Base-by-base conservation (phyloP, 2,329 filamentous ascomycete genomes). In the Zasmidium angulare region DNA sequence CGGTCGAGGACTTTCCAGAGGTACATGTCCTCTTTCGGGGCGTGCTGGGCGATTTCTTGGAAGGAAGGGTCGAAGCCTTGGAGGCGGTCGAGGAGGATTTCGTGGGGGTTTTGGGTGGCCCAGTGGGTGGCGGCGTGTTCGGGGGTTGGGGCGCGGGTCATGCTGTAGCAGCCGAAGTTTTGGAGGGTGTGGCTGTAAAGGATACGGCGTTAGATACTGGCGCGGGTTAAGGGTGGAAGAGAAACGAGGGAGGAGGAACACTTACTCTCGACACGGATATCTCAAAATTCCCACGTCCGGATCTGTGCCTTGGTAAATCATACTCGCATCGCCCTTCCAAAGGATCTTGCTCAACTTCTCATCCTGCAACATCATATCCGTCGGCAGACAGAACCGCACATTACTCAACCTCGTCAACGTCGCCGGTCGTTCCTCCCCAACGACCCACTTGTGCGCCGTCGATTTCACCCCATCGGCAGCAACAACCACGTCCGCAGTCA, bases 1-100 rank as follows among this genome's bases (percentile, higher is more conserved):
- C 50, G 50, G 26, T 53, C 50, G 6, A 14, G 14, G 50, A 53
- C 31, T 50, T 56, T 46, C 58, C 58, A 60, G 14, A 60, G 53
- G 31, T 59, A 59, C 57, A 59, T 55, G 2, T 53, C 53, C n/a
- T n/a, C n/a, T 0, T 53, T 29, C 23, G 51, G 47, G 10, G 52
- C 26, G 7, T 14, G 22, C 21, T 40, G 48, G 22, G 56, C 53
- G 19, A 56, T 47, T 14, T 56, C 58, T 21, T 46, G 21, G 12
- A 60, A 20, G 19, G 20, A 46, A 26, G 52, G 19, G 48, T 55
- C 31, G 48, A 50, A 55, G 23, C 52, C 52, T 55, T 51, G 10
- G 43, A 59, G 48, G 14, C 46, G 31, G n/a, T 52, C 31, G 12
- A 59, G 36, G 24, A 53, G 52, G n/a, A 59, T 48, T 9, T 22